These are phyloP conservation scores for Talaromyces wortmannii DNA, from an alignment of 495 filamentous ascomycete genomes.

Conservation along the genomic window DNA sequence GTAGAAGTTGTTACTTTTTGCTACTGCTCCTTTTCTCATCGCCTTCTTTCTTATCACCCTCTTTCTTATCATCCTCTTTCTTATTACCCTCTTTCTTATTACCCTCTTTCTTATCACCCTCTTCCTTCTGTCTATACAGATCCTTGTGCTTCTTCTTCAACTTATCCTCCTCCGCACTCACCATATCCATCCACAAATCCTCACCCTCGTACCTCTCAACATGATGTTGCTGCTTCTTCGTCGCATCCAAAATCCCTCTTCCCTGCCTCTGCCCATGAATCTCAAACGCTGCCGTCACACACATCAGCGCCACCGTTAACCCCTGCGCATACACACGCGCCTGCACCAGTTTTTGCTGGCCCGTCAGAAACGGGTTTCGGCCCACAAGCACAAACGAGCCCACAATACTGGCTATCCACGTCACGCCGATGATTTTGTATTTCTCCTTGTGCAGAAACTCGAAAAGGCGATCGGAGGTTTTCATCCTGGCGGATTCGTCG, in stretches of 20 bases:
- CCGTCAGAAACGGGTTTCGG: conserved; percentile 66
- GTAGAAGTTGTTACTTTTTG: too few species aligned
- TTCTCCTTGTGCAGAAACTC: conserved; percentile 69
- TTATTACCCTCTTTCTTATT: background rate
- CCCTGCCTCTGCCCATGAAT: conserved; percentile 69
- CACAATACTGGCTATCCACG: conserved; percentile 83
- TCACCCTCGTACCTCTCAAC: conserved; percentile 59
- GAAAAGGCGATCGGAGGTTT: conserved; percentile 45
- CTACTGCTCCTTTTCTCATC: background rate
- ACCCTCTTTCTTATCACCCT: background rate
- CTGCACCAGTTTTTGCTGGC: conserved; percentile 89
- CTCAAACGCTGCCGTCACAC: conserved; percentile 86
- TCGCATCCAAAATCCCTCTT: conserved; percentile 42
- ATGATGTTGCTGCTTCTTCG: conserved; percentile 55
- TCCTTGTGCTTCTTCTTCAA: conserved; percentile 49
- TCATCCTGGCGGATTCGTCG: conserved; percentile 39
- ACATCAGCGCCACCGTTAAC: conserved; percentile 83
- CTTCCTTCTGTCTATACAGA: conserved; percentile 19
- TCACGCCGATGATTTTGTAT: conserved; percentile 79
- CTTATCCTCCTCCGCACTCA: conserved; percentile 65
- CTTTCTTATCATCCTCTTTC: background rate
- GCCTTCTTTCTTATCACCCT: background rate
- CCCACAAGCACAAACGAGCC: conserved; percentile 68
- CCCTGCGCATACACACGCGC: conserved; percentile 96
- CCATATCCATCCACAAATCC: conserved; percentile 88